Evolutionary conservation across 176 grass and related monocot genomes (phyloP).

Genomic region (Oropetium thomaeum): DNA sequence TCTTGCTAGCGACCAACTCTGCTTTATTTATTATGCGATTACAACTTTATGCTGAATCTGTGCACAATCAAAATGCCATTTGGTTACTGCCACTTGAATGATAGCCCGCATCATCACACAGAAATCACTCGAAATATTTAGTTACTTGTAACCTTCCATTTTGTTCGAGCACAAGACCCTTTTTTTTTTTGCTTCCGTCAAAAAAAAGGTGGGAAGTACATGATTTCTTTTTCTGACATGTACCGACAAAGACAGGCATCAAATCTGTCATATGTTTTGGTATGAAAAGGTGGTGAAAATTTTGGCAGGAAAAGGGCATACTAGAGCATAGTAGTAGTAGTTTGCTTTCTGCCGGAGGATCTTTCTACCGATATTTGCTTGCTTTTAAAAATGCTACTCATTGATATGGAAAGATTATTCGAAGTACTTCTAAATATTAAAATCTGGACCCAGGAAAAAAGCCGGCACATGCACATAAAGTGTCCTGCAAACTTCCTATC

Average conservation of each 20-base stretch:
- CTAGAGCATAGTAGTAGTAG: too few relatives aligned
- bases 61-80: constrained; percentile 30
- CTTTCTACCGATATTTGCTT: constrained; percentile 38
- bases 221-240: neutral
- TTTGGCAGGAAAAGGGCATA: neutral
- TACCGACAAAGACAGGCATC: constrained; percentile 28
- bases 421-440: constrained; percentile 15
- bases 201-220: constrained; percentile 18
- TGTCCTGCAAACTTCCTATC: constrained; percentile 6
- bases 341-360: constrained; percentile 49
- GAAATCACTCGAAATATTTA: constrained; percentile 1
- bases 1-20: constrained; percentile 9
- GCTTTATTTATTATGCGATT: constrained; percentile 23
- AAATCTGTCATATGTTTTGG: constrained; percentile 21
- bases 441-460: neutral
- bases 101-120: constrained; percentile 21
- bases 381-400: constrained; percentile 11
- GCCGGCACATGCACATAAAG: constrained; percentile 31
- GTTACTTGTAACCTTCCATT: neutral
- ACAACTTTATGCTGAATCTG: constrained; percentile 20
- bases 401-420: constrained; percentile 28
- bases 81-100: constrained; percentile 26
- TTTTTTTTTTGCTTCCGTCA: constrained; percentile 34
- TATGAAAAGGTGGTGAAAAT: constrained; percentile 34
- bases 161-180: neutral